A percentile compares a stretch with the other conserved stretches of the same genome.
These are phyloP conservation scores for Cocos nucifera DNA, from an alignment of 176 grass and related monocot genomes.

Conservation along the genomic window DNA sequence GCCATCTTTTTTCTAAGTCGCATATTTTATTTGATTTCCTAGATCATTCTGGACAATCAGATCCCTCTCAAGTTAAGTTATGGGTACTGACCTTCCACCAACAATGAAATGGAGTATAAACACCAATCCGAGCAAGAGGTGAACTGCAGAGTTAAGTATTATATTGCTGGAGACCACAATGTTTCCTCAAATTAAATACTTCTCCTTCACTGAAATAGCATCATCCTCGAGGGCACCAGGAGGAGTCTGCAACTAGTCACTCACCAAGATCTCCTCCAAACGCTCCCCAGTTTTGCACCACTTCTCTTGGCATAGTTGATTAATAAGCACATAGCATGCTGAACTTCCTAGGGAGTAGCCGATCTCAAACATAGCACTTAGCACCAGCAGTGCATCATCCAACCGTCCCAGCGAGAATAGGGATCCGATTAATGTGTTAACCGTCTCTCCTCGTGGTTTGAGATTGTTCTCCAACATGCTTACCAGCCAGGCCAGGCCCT, in stretches of 20 bases:
- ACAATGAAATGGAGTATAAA: no score
- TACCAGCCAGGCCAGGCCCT: constrained; percentile 65
- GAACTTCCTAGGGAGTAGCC: constrained; percentile 32
- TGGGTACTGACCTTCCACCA: no score
- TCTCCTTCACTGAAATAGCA: no score
- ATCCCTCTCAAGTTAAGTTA: no score
- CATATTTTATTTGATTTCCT: no score
- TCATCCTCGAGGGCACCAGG: background rate
- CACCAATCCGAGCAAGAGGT: no score
- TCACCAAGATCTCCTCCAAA: constrained; percentile 42
- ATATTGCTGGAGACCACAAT: no score
- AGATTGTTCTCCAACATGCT: constrained; percentile 64
- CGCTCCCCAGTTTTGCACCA: constrained; percentile 15
- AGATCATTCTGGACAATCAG: no score
- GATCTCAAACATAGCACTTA: constrained; percentile 57
- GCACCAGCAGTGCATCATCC: constrained; percentile 58
- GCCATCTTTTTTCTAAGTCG: no score
- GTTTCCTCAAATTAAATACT: no score
- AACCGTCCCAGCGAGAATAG: constrained; percentile 27
- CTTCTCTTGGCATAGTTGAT: constrained; percentile 39
- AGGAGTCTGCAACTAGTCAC: constrained; percentile 17
- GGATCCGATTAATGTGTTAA: constrained; percentile 35
- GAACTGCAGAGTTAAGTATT: no score
- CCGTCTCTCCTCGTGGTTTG: constrained; percentile 39
- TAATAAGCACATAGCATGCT: constrained; percentile 35